Base-by-base conservation (phyloP, 23 red algal genomes). In the Gracilaria caudata region DNA sequence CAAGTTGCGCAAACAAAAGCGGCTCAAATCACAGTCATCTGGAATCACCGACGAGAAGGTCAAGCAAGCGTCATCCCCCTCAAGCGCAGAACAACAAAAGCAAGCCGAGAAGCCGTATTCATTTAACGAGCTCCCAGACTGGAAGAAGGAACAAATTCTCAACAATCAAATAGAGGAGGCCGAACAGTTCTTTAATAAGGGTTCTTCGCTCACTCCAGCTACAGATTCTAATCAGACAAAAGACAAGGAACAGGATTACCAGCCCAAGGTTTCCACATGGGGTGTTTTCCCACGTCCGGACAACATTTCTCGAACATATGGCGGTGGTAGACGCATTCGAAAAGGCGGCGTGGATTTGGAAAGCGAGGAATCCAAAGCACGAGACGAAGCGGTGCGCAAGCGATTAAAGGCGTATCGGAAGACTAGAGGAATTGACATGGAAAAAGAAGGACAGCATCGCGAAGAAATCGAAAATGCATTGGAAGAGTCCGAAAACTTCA, bases 211-310 rank as follows among this genome's bases (percentile, higher is more conserved):
- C 36, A 19, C 76, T 46, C 20, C 64, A 4, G 29, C 28, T 1
- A 30, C 23, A 57, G 78, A 68, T 7, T 30, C 59, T 19, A 59
- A 57, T 6, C 21, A 63, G 37, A 40, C 32, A 0, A 53, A 77
- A 20, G 23, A 20, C 37, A 53, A 30, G 30, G 32, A 78, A 59
- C 47, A 14, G 2, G 79, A 75, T 0, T 93, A 97, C 90, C 72
- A 97, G 66, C 95, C 95, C 4, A 93, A 86, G 38, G 95, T 97
- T 36, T 82, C 89, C 6, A 97, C 95, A 13, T 97, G 95, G 95
- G 95, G 95, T 25, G 95, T 97, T 29, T 97, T 90, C 75, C 84
- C 84, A 21, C 90, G 95, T 7, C 95, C 95, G 34, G 84, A 83
- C n/a, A 91, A 97, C 75, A 93, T 97, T 17, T 97, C 95, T 30